A percentile compares a stretch with the other conserved stretches of the same genome.
These are phyloP conservation scores for Fistulifera pelliculosa DNA, from an alignment of 108 stramenopile species.

Conservation along the genomic window DNA sequence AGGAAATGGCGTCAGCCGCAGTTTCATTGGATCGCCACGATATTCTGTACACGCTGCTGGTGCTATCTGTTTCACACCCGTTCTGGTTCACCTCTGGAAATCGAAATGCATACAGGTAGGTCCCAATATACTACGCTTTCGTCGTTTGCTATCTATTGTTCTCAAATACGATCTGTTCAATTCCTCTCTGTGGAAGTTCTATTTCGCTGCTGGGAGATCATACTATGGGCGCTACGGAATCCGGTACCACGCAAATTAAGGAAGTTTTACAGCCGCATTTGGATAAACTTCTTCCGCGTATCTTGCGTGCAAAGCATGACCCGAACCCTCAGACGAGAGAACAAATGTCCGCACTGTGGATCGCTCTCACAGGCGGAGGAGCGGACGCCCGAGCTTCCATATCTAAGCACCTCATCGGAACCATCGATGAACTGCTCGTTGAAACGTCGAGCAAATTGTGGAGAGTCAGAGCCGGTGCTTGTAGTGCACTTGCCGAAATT, in stretches of 20 bases:
- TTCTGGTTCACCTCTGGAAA: slow-evolving; percentile 42
- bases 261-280: slow-evolving; percentile 57
- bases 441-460: slow-evolving; percentile 71
- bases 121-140: too few relatives aligned
- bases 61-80: slow-evolving; percentile 63
- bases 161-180: not conserved
- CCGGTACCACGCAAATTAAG: slow-evolving; percentile 41
- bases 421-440: slow-evolving; percentile 60
- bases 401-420: slow-evolving; percentile 45
- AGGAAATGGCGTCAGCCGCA: slow-evolving; percentile 75
- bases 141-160: not conserved
- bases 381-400: slow-evolving; percentile 55
- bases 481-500: slow-evolving; percentile 68
- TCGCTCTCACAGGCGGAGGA: slow-evolving; percentile 76
- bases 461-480: slow-evolving; percentile 67
- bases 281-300: slow-evolving; percentile 61
- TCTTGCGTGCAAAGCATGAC: slow-evolving; percentile 73
- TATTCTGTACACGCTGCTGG: slow-evolving; percentile 66
- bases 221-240: slow-evolving; percentile 23
- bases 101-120: slow-evolving; percentile 31
- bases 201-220: slow-evolving; percentile 38
- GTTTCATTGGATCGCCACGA: slow-evolving; percentile 53
- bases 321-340: slow-evolving; percentile 78
- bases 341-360: slow-evolving; percentile 73
- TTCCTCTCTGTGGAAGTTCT: too few relatives aligned